These are phyloP conservation scores for Sporothrix brunneoviolacea DNA, from an alignment of 2,329 filamentous ascomycete genomes.

Conservation along the genomic window DNA sequence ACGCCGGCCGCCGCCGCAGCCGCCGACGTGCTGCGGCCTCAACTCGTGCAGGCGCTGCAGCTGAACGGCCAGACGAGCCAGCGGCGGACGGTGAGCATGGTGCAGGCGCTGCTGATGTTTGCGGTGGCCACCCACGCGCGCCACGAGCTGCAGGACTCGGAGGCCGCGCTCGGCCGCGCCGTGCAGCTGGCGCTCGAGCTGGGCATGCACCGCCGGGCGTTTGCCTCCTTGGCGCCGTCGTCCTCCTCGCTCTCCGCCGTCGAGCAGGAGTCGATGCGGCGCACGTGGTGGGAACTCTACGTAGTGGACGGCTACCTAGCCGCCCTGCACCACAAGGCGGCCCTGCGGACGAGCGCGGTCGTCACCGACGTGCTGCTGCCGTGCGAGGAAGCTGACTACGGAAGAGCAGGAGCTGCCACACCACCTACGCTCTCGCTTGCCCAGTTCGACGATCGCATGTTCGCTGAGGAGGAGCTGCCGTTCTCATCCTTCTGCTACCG, in stretches of 20 bases:
- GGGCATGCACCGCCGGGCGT: conserved; percentile 1
- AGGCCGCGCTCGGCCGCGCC: background rate
- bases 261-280: conserved; percentile 3
- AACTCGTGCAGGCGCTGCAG: background rate
- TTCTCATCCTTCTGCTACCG: conserved; percentile 58
- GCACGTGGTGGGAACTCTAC: conserved; percentile 14
- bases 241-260: background rate
- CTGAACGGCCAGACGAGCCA: background rate
- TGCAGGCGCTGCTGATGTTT: conserved; percentile 1
- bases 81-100: background rate
- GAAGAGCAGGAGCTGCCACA: background rate
- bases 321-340: background rate
- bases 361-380: background rate
- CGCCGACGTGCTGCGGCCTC: too few species aligned
- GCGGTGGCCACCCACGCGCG: conserved; percentile 6
- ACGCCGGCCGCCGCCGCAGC: too few species aligned
- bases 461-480: conserved; percentile 20
- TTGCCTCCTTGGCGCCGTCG: too few species aligned
- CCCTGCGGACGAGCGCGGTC: background rate
- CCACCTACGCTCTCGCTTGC: background rate
- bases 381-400: background rate
- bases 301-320: conserved; percentile 6
- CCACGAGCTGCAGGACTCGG: conserved; percentile 1
- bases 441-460: conserved; percentile 5
- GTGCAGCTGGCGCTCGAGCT: conserved; percentile 1